A percentile compares a stretch with the other conserved stretches of the same genome.
phyloP scores from a whole-genome alignment of 148 eudicot species.

The Beta vulgaris region DNA sequence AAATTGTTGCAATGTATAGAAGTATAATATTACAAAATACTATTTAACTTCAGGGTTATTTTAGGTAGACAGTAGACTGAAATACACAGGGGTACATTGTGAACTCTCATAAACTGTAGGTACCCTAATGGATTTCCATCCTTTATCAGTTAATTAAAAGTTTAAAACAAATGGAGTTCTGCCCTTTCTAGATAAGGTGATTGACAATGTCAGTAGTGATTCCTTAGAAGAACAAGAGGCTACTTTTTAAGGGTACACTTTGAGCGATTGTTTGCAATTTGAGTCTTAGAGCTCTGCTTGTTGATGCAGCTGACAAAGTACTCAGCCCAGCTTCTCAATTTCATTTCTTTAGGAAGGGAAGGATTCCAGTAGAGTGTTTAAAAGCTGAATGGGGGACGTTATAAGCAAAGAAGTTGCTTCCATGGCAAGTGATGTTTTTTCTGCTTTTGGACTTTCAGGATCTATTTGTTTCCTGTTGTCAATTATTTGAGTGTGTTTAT shows the following conservation, averaged over 20 bases:
- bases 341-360: background rate
- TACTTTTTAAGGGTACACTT: background rate
- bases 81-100: too few species aligned
- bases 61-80: too few species aligned
- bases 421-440: too few species aligned
- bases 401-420: background rate
- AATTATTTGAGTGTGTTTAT: background rate
- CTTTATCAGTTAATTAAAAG: too few species aligned
- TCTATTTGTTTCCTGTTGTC: background rate
- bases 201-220: background rate
- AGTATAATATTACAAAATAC: too few species aligned
- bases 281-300: background rate
- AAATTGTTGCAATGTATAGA: too few species aligned
- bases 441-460: background rate
- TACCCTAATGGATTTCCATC: too few species aligned
- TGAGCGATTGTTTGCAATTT: background rate
- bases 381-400: background rate
- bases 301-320: background rate
- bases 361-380: background rate
- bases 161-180: background rate
- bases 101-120: too few species aligned
- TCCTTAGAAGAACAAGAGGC: background rate
- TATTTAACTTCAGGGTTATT: too few species aligned
- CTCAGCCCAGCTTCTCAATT: background rate
- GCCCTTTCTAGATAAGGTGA: background rate